Evolutionary conservation across 495 filamentous ascomycete genomes (phyloP).

Genomic region (Penicillium steckii): DNA sequence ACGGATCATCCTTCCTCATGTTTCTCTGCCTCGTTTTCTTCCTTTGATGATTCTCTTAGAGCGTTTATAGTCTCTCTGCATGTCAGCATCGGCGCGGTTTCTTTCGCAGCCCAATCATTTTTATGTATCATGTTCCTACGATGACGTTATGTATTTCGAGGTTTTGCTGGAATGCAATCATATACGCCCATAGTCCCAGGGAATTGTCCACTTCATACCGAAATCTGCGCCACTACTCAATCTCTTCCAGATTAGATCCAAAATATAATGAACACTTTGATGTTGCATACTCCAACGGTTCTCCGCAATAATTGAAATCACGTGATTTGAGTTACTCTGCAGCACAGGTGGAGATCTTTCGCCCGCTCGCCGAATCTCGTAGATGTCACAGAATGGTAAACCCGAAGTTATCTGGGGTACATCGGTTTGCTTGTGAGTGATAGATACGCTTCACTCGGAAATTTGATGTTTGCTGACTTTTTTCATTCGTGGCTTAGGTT

Average conservation of each 20-base stretch:
- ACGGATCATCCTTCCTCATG: conserved; percentile 27
- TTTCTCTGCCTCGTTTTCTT: conserved; percentile 25
- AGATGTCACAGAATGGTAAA: conserved; percentile 36
- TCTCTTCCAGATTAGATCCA: no score
- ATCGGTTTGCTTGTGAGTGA: conserved; percentile 64
- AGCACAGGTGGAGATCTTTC: conserved; percentile 2
- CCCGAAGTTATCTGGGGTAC: conserved; percentile 48
- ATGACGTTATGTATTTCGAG: background rate
- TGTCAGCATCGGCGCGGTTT: conserved; percentile 35
- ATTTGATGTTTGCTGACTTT: background rate
- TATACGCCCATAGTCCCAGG: no score
- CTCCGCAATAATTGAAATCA: no score
- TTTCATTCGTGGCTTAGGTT: conserved; percentile 42
- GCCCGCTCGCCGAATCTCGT: conserved; percentile 25
- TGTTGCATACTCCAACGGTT: no score
- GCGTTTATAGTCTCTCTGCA: conserved; percentile 46
- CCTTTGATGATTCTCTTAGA: conserved; percentile 28
- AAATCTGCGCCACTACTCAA: no score
- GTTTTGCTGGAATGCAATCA: background rate
- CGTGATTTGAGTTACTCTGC: background rate
- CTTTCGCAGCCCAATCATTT: conserved; percentile 26
- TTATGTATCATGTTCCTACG: conserved; percentile 1
- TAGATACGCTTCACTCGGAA: background rate
- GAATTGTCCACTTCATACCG: no score
- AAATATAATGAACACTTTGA: no score